A percentile compares a stretch with the other conserved stretches of the same genome.
phyloP scores from a whole-genome alignment of 441 rosid species.

The Hura crepitans region DNA sequence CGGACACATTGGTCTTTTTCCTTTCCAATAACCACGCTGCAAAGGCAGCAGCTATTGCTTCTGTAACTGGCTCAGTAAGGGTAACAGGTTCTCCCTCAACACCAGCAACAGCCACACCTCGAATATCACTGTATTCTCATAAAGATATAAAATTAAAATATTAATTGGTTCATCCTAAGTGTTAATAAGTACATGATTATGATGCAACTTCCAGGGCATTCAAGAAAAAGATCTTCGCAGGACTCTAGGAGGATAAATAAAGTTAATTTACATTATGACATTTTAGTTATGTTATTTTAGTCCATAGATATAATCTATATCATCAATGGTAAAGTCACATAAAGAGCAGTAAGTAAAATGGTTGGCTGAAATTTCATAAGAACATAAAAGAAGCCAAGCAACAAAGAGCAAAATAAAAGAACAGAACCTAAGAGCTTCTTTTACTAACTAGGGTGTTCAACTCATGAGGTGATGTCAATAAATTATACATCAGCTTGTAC shows the following conservation, averaged over 20 bases:
- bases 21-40: conserved; percentile 75
- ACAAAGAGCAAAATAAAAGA: conserved; percentile 1
- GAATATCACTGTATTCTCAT: conserved; percentile 64
- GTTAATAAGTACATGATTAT: background rate
- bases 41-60: conserved; percentile 93
- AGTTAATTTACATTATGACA: background rate
- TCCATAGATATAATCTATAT: background rate
- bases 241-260: background rate
- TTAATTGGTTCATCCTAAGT: background rate
- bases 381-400: background rate
- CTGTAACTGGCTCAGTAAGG: conserved; percentile 77
- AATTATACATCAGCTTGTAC: background rate
- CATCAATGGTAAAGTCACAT: background rate
- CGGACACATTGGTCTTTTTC: conserved; percentile 49
- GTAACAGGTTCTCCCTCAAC: conserved; percentile 88
- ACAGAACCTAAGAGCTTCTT: background rate
- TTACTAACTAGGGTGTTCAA: background rate
- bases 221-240: background rate
- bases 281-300: background rate
- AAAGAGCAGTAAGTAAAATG: background rate
- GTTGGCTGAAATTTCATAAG: background rate
- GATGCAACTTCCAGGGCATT: background rate
- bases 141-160: background rate
- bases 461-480: background rate
- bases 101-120: conserved; percentile 89